These are phyloP conservation scores for Rhizopus microsporus DNA, from an alignment of 371 early-diverging fungal genomes.

Conservation along the genomic window DNA sequence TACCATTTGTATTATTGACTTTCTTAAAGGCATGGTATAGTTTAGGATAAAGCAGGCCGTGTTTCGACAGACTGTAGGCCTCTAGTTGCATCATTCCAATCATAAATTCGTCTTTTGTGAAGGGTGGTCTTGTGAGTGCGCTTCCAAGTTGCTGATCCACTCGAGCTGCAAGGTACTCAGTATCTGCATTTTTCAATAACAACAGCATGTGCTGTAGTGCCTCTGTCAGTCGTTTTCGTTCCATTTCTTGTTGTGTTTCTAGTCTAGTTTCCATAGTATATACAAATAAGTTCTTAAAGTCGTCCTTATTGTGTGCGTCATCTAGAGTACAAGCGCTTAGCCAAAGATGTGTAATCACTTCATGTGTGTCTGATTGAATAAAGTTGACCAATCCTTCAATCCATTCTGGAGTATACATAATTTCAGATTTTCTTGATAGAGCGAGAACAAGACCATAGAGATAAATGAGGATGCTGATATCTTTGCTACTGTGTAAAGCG, in stretches of 20 bases:
- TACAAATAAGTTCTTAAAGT: background rate
- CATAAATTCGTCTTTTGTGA: conserved; percentile 30
- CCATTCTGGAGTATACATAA: conserved; percentile 13
- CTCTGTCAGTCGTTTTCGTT: background rate
- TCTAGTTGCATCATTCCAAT: conserved; percentile 25
- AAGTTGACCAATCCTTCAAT: conserved; percentile 25
- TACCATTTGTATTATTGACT: conserved; percentile 1
- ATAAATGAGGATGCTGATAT: conserved; percentile 32
- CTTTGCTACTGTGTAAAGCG: conserved; percentile 17
- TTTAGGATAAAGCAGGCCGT: background rate
- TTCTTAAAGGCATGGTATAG: background rate
- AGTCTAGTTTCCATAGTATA: conserved; percentile 4
- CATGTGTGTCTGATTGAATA: conserved; percentile 21
- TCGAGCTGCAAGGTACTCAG: conserved; percentile 1
- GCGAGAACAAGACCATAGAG: conserved; percentile 41
- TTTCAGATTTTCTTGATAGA: conserved; percentile 13
- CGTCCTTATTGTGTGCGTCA: background rate
- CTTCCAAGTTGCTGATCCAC: conserved; percentile 34
- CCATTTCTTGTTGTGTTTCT: background rate
- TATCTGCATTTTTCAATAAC: conserved; percentile 15
- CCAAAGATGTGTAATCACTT: conserved; percentile 30
- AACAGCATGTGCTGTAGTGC: conserved; percentile 6
- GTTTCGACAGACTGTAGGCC: background rate
- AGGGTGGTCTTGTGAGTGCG: conserved; percentile 27
- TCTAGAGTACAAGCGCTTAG: conserved; percentile 29